Evolutionary conservation across 1,284 basidiomycete species (phyloP).

Genomic region (Ganoderma sinense): DNA sequence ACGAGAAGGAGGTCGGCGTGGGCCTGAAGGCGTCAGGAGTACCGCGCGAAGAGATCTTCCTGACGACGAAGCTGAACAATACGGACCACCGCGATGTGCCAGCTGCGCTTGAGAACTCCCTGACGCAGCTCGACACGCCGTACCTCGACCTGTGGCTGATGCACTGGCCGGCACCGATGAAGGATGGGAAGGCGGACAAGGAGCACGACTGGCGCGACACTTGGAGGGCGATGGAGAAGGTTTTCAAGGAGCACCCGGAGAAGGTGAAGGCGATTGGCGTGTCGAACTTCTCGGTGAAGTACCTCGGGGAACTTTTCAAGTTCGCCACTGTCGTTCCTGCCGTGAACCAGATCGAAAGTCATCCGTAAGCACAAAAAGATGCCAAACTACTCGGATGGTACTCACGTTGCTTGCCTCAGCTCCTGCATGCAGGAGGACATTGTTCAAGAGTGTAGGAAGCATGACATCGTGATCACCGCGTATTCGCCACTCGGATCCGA

Average conservation of each 20-base stretch:
- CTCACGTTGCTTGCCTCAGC: conserved; percentile 39
- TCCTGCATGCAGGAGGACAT: conserved; percentile 71
- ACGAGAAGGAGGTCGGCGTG: conserved; percentile 78
- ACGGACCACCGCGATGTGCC: conserved; percentile 68
- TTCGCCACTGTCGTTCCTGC: conserved; percentile 75
- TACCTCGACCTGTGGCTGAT: conserved; percentile 88
- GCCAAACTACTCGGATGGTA: background rate
- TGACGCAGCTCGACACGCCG: conserved; percentile 72
- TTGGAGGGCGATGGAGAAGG: conserved; percentile 81
- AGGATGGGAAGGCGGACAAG: conserved; percentile 57
- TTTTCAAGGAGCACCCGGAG: conserved; percentile 67
- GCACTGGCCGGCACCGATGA: conserved; percentile 82
- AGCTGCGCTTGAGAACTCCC: conserved; percentile 74
- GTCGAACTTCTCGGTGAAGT: conserved; percentile 74
- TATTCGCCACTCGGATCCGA: conserved; percentile 85
- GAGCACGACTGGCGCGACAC: conserved; percentile 73
- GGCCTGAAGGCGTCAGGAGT: conserved; percentile 80
- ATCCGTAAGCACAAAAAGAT: conserved; percentile 57
- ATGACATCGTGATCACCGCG: conserved; percentile 74
- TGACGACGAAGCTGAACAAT: conserved; percentile 84
- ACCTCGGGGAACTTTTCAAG: conserved; percentile 64
- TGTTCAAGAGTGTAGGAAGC: conserved; percentile 63
- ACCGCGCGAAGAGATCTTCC: conserved; percentile 72
- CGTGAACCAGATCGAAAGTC: conserved; percentile 83
- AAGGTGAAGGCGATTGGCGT: conserved; percentile 83